Conservation (phyloP, 768 basidiomycete genomes). For the Galerina sulciceps region DNA sequence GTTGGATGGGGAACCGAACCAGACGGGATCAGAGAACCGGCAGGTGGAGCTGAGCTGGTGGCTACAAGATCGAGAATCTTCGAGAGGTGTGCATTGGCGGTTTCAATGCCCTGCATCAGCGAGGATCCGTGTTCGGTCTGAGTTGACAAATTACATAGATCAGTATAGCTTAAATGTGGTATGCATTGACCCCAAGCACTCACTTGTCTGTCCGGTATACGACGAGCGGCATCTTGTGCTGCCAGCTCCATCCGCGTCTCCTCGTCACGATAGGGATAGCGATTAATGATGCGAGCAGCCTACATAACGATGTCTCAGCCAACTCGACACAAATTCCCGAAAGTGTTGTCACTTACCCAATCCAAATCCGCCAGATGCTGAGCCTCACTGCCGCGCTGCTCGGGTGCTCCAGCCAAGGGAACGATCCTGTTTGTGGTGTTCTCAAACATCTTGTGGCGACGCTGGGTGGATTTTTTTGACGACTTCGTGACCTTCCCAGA, state of each 20-base stretch:
- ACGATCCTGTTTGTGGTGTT: not conserved
- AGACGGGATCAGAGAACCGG: too few species aligned
- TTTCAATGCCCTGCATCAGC: too few species aligned
- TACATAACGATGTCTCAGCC: not conserved
- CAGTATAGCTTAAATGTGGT: too few species aligned
- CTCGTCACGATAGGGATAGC: constrained; percentile 1
- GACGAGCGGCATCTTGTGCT: not conserved
- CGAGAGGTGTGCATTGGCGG: too few species aligned
- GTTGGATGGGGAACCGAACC: too few species aligned
- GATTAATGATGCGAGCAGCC: not conserved
- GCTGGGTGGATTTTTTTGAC: not conserved
- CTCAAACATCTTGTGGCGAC: not conserved
- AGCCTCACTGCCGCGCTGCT: not conserved
- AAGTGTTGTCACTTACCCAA: not conserved
- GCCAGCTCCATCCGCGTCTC: constrained; percentile 1
- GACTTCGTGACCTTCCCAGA: not conserved
- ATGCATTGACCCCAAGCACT: too few species aligned
- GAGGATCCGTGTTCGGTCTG: too few species aligned
- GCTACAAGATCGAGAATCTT: too few species aligned
- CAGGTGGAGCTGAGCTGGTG: too few species aligned
- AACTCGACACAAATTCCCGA: not conserved
- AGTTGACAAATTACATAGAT: too few species aligned
- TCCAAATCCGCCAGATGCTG: not conserved
- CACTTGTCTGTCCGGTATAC: not conserved
- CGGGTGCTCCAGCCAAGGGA: not conserved